These are phyloP conservation scores for Pythium scleroteichum DNA, from an alignment of 352 stramenopile genomes.

Conservation along the genomic window DNA sequence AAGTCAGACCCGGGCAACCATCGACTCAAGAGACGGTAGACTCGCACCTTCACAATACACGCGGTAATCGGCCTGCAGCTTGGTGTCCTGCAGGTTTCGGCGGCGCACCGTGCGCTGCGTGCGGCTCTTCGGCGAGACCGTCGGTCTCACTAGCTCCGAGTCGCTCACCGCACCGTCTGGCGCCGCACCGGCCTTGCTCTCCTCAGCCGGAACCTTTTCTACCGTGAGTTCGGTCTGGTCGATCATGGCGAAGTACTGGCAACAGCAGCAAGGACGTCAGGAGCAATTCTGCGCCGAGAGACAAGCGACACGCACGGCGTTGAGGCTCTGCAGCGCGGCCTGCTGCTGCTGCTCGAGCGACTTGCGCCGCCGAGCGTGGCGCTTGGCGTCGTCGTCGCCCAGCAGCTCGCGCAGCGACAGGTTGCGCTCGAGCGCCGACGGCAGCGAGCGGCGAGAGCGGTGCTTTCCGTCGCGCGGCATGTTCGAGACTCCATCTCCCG, in stretches of 20 bases:
- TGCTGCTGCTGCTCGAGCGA: conserved; percentile 23
- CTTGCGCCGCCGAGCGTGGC: conserved; percentile 11
- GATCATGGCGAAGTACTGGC: conserved; percentile 36
- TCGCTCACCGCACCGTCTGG: conserved; percentile 9
- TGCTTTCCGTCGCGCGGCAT: conserved; percentile 9
- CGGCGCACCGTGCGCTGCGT: conserved; percentile 18
- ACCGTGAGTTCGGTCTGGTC: conserved; percentile 31
- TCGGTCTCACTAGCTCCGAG: conserved; percentile 27
- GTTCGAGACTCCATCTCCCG: conserved; percentile 6
- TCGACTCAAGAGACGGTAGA: neutral
- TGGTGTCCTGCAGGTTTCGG: conserved; percentile 15
- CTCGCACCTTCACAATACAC: conserved; percentile 27
- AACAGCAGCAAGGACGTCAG: neutral
- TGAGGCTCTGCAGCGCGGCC: conserved; percentile 22
- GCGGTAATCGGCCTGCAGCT: conserved; percentile 21
- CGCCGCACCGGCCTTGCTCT: neutral
- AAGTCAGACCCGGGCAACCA: neutral
- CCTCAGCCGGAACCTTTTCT: conserved; percentile 9
- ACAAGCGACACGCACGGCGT: conserved; percentile 16
- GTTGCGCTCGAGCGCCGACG: conserved; percentile 31
- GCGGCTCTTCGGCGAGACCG: conserved; percentile 3
- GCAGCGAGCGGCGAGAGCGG: conserved; percentile 30
- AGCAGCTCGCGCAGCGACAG: conserved; percentile 33
- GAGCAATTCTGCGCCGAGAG: neutral
- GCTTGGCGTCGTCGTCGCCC: conserved; percentile 18